A percentile compares a stretch with the other conserved stretches of the same genome.
These are phyloP conservation scores for Erigeron canadensis DNA, from an alignment of 129 eudicot genomes.

Conservation along the genomic window DNA sequence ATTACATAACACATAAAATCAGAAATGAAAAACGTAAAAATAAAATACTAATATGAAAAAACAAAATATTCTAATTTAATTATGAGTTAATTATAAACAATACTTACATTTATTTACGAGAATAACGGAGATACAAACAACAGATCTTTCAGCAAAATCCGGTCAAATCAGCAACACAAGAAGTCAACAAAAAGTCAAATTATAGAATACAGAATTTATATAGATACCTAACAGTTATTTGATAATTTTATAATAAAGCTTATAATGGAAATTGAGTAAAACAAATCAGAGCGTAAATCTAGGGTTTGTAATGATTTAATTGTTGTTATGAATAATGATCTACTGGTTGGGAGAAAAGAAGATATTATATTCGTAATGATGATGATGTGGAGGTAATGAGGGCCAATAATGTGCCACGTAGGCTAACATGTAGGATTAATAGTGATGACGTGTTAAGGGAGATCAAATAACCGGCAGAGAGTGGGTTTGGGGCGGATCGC, in stretches of 20 bases:
- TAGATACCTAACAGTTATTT: background rate
- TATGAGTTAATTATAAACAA: conserved; percentile 15
- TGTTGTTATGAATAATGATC: conserved; percentile 21
- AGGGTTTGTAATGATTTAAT: conserved; percentile 22
- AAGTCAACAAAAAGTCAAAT: background rate
- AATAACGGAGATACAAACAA: conserved; percentile 19
- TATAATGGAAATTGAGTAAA: conserved; percentile 32
- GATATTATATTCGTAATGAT: conserved; percentile 28
- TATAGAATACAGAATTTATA: conserved; percentile 3
- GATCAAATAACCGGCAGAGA: conserved; percentile 44
- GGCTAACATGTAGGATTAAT: conserved; percentile 31
- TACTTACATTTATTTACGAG: conserved; percentile 26
- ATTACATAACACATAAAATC: background rate
- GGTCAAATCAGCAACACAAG: conserved; percentile 15
- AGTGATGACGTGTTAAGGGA: conserved; percentile 31
- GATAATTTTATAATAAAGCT: background rate
- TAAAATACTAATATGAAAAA: background rate
- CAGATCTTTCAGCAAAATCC: conserved; percentile 22
- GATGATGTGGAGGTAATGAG: conserved; percentile 49
- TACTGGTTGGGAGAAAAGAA: conserved; percentile 26
- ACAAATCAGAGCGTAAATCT: too few species aligned
- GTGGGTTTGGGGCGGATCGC: conserved; percentile 35
- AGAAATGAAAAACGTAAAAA: conserved; percentile 7
- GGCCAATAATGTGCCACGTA: conserved; percentile 40
- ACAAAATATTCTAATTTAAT: conserved; percentile 3